These are phyloP conservation scores for Cercospora sp. DNA, from an alignment of 2,329 filamentous ascomycete genomes.

Conservation along the genomic window DNA sequence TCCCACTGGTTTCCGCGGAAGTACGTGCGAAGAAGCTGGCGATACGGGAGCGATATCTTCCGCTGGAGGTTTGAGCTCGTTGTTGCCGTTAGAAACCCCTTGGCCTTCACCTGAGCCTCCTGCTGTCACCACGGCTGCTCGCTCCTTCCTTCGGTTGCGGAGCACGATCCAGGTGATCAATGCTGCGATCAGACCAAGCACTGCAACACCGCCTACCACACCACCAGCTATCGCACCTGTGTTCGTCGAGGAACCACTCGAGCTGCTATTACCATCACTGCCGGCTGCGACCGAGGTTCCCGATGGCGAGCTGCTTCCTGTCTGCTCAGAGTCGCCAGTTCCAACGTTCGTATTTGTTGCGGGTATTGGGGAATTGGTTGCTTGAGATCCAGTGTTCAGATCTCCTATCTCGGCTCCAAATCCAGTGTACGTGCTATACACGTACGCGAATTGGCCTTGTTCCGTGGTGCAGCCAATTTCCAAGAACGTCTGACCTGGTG, in stretches of 20 bases:
- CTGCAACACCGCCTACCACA: slow-evolving; percentile 10
- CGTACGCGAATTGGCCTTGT: slow-evolving; percentile 5
- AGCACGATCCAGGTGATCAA: slow-evolving; percentile 14
- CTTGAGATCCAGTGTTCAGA: neutral
- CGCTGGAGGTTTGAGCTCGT: neutral
- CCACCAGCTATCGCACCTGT: slow-evolving; percentile 9
- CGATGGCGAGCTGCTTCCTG: neutral
- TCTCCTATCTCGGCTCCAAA: slow-evolving; percentile 1
- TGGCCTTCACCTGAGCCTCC: neutral
- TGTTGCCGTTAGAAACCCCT: neutral
- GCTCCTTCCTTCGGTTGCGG: slow-evolving; percentile 11
- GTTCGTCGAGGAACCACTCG: slow-evolving; percentile 4
- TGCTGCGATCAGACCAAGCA: slow-evolving; percentile 12
- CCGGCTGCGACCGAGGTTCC: neutral
- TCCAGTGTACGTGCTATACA: slow-evolving; percentile 11
- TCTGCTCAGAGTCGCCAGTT: neutral
- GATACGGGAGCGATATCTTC: neutral
- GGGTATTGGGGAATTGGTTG: neutral
- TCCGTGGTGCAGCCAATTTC: slow-evolving; percentile 7
- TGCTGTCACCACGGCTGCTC: neutral
- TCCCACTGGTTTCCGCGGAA: neutral
- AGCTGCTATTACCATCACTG: neutral
- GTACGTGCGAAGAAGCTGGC: neutral
- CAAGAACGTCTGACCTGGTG: neutral
- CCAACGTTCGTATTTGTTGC: neutral